Evolutionary conservation across 2,329 filamentous ascomycete genomes (phyloP).

Genomic region (Dactylonectria estremocensis): DNA sequence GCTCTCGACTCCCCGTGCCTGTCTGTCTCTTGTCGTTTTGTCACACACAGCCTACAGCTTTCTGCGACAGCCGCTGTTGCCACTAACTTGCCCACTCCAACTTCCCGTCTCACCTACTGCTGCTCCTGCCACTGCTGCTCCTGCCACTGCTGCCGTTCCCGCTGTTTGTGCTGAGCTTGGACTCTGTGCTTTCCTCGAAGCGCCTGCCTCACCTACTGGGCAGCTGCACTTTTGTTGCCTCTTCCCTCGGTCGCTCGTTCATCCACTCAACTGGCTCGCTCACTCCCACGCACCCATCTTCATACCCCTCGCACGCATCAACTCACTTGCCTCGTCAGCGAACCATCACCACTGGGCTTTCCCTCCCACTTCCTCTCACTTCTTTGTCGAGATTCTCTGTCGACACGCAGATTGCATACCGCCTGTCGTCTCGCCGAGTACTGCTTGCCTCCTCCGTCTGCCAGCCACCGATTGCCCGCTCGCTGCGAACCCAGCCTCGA

Average conservation of each 20-base stretch:
- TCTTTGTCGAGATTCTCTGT: background rate
- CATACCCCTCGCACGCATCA: background rate
- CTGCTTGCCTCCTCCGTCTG: slow-evolving; percentile 13
- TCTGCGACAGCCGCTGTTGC: background rate
- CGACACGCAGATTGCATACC: background rate
- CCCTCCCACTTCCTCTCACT: background rate
- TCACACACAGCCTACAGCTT: background rate
- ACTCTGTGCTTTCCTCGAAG: background rate
- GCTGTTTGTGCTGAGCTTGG: background rate
- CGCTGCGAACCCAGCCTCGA: slow-evolving; percentile 22
- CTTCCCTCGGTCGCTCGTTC: slow-evolving; percentile 16
- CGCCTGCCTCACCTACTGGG: slow-evolving; percentile 1
- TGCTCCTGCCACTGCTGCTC: background rate
- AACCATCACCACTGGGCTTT: background rate
- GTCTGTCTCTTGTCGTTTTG: too few species aligned
- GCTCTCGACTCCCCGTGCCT: too few species aligned
- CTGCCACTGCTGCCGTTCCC: background rate
- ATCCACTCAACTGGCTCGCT: background rate
- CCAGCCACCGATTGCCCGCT: slow-evolving; percentile 17
- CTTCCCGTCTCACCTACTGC: background rate
- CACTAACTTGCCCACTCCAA: background rate
- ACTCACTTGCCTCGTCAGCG: slow-evolving; percentile 7
- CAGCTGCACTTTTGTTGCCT: background rate
- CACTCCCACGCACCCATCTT: slow-evolving; percentile 6
- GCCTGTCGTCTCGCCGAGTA: background rate